phyloP scores from a whole-genome alignment of 176 grass and related monocot species.

The Microstegium vimineum region DNA sequence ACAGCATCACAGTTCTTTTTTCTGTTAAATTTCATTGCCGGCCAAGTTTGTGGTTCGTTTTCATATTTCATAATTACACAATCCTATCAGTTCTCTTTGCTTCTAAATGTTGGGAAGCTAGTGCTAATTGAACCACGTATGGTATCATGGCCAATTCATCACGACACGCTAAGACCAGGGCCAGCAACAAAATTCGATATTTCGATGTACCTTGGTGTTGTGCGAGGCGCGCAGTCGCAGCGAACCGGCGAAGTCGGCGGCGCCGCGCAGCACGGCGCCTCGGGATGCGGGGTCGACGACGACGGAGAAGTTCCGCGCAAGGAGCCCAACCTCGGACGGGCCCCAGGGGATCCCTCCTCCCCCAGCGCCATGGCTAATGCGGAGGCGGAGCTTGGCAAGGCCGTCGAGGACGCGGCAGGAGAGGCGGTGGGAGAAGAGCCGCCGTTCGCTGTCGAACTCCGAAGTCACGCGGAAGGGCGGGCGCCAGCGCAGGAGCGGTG shows the following conservation, averaged over 20 bases:
- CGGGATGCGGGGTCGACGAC: slow-evolving; percentile 37
- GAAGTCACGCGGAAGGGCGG: slow-evolving; percentile 48
- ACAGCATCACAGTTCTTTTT: too few species aligned
- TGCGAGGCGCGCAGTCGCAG: slow-evolving; percentile 33
- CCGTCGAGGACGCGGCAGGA: slow-evolving; percentile 52
- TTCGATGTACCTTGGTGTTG: slow-evolving; percentile 44
- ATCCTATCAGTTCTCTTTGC: not conserved
- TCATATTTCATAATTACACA: not conserved
- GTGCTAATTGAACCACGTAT: not conserved
- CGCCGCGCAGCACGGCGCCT: slow-evolving; percentile 30
- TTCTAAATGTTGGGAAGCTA: not conserved
- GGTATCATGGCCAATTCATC: not conserved
- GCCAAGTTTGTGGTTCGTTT: not conserved
- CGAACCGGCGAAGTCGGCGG: slow-evolving; percentile 20
- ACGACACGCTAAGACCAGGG: not conserved
- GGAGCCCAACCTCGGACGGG: slow-evolving; percentile 33
- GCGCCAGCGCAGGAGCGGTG: not conserved
- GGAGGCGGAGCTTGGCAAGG: slow-evolving; percentile 47
- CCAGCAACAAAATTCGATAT: not conserved
- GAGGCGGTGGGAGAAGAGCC: slow-evolving; percentile 46
- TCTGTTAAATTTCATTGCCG: not conserved
- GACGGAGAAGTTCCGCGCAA: slow-evolving; percentile 44
- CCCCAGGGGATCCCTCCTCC: not conserved
- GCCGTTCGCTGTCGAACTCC: slow-evolving; percentile 45
- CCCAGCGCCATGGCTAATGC: slow-evolving; percentile 20